Percentiles rank a stretch among this genome's conserved stretches.
Conservation (phyloP, 805 yeast species). For the Nakazawaea pomicola region DNA sequence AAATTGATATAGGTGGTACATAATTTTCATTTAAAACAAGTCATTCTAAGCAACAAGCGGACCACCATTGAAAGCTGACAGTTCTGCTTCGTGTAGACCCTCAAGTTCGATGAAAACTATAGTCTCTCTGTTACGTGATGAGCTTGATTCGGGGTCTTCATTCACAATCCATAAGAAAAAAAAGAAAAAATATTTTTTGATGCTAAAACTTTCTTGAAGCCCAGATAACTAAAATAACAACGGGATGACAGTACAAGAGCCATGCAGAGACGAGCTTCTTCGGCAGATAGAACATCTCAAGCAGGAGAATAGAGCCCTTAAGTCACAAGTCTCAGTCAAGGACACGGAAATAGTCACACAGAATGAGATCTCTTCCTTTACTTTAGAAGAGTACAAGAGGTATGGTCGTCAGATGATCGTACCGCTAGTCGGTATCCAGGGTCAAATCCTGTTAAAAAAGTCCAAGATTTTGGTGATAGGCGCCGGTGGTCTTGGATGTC, state of each 20-base stretch:
- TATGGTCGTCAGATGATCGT: constrained; percentile 97
- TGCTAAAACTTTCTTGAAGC: no score
- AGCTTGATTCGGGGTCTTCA: no score
- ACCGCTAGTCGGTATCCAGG: constrained; percentile 58
- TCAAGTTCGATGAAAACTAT: no score
- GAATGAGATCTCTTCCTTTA: constrained; percentile 16
- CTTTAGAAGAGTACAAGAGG: constrained; percentile 66
- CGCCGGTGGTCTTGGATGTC: constrained; percentile 96
- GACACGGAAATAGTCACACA: background rate
- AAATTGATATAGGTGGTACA: constrained; percentile 60
- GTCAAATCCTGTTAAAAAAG: constrained; percentile 56
- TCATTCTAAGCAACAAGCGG: no score
- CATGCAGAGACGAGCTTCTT: constrained; percentile 16
- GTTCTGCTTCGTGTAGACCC: no score
- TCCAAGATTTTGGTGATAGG: constrained; percentile 76
- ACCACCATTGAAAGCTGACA: background rate
- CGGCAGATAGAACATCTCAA: constrained; percentile 22
- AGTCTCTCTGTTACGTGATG: no score
- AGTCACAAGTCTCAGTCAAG: background rate
- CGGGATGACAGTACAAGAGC: background rate
- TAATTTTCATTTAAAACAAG: no score
- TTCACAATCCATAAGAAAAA: no score
- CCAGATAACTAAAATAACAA: background rate
- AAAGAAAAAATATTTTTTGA: background rate
- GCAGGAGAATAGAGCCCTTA: constrained; percentile 23